Conservation (phyloP, 139 green algal species). For the Ettlia oleoabundans region DNA sequence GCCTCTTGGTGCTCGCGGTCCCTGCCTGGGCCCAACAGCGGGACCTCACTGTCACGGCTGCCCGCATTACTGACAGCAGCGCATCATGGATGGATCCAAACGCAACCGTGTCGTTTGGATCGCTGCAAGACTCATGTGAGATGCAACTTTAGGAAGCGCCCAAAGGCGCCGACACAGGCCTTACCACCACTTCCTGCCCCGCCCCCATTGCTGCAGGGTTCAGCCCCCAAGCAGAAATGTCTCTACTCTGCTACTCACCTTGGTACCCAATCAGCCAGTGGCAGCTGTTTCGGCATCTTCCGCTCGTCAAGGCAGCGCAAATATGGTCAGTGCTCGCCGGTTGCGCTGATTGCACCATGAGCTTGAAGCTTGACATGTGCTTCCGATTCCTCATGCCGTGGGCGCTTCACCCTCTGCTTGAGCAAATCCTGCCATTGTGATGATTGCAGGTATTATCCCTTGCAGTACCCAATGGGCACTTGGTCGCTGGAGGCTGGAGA, state of each 20-base stretch:
- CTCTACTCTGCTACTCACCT: constrained; percentile 24
- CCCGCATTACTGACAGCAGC: background rate
- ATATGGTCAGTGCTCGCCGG: constrained; percentile 11
- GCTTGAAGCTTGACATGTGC: no score
- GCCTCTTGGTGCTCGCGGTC: no score
- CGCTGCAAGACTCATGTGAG: background rate
- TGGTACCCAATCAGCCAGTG: background rate
- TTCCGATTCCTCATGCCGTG: no score
- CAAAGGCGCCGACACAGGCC: no score
- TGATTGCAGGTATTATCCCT: constrained; percentile 37
- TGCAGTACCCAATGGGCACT: constrained; percentile 6
- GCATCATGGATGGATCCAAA: background rate
- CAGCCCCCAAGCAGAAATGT: background rate
- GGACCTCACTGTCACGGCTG: background rate
- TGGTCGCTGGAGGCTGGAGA: constrained; percentile 34
- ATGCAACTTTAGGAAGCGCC: no score
- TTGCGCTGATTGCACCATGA: no score
- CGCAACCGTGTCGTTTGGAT: background rate
- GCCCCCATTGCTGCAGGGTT: background rate
- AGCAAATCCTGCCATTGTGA: no score
- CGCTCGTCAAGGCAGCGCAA: background rate
- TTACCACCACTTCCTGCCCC: no score
- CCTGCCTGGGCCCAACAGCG: background rate
- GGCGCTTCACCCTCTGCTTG: no score
- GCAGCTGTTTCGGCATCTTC: constrained; percentile 24